Percentiles rank a stretch among this genome's conserved stretches.
Evolutionary conservation across 306 rosid genomes (phyloP).

Genomic region (Castanospermum australe): DNA sequence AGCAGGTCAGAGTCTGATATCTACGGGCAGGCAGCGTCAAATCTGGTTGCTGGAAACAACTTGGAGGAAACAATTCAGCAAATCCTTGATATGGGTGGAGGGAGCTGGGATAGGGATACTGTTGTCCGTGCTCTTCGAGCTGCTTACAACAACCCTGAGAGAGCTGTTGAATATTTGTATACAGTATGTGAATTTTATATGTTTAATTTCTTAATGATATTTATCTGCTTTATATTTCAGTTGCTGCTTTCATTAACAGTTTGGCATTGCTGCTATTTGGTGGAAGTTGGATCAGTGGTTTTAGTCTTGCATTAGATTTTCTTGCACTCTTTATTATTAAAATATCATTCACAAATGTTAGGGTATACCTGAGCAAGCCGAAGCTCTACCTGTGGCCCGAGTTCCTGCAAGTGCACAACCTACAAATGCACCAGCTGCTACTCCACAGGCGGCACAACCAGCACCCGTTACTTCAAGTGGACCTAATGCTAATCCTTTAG

Average conservation of each 20-base stretch:
- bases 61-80: constrained; percentile 80
- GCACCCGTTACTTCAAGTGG: constrained; percentile 62
- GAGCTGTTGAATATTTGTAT: constrained; percentile 92
- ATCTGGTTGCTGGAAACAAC: constrained; percentile 83
- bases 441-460: constrained; percentile 71
- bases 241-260: not conserved
- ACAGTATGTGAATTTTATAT: constrained; percentile 55
- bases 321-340: not conserved
- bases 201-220: not conserved
- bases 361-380: constrained; percentile 98
- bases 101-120: constrained; percentile 91
- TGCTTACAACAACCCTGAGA: constrained; percentile 93
- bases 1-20: constrained; percentile 65
- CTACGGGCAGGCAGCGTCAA: constrained; percentile 87
- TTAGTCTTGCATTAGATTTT: not conserved
- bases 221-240: not conserved
- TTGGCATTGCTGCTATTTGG: not conserved
- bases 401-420: constrained; percentile 56
- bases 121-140: constrained; percentile 90
- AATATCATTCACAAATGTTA: constrained; percentile 22
- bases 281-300: not conserved
- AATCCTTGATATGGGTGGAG: constrained; percentile 90
- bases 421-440: constrained; percentile 46
- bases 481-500: constrained; percentile 92
- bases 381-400: constrained; percentile 57